These are phyloP conservation scores for Massospora cicadina DNA, from an alignment of 371 early-diverging fungal species.

Conservation along the genomic window DNA sequence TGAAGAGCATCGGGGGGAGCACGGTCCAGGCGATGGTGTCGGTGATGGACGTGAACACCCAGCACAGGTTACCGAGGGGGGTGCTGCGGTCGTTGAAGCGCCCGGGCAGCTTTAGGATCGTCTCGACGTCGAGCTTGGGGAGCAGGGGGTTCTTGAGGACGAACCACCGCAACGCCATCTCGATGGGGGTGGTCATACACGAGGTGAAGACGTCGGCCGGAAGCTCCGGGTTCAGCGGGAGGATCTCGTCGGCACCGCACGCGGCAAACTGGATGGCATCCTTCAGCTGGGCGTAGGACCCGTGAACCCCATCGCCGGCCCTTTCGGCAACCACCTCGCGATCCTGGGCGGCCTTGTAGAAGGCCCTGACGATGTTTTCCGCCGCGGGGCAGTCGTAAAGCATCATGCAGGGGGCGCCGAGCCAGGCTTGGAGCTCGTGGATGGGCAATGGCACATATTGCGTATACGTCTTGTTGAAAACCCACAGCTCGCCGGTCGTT, in stretches of 20 bases:
- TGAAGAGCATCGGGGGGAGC: slow-evolving; percentile 74
- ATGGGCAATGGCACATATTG: slow-evolving; percentile 93
- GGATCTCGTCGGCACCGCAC: slow-evolving; percentile 60
- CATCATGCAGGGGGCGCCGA: slow-evolving; percentile 87
- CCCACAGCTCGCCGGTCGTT: slow-evolving; percentile 92
- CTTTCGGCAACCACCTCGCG: background rate
- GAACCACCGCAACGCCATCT: slow-evolving; percentile 85
- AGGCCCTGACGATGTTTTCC: slow-evolving; percentile 74
- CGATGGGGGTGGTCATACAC: slow-evolving; percentile 90
- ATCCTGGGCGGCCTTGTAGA: slow-evolving; percentile 60
- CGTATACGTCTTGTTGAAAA: slow-evolving; percentile 90
- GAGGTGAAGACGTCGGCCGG: slow-evolving; percentile 94
- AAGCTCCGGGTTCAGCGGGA: slow-evolving; percentile 84
- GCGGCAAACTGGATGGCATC: slow-evolving; percentile 92
- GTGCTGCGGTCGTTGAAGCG: slow-evolving; percentile 76
- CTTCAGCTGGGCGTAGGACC: slow-evolving; percentile 25
- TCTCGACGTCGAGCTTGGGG: slow-evolving; percentile 56
- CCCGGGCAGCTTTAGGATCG: slow-evolving; percentile 80
- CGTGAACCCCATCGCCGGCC: background rate
- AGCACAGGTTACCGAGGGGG: slow-evolving; percentile 89
- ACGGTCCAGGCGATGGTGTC: slow-evolving; percentile 98
- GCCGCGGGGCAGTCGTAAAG: slow-evolving; percentile 94
- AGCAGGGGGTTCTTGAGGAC: slow-evolving; percentile 67
- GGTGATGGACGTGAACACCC: slow-evolving; percentile 96
- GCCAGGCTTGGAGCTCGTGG: slow-evolving; percentile 79